Evolutionary conservation across 345 rosid genomes (phyloP).

Genomic region (Eucalyptus tenuipes): DNA sequence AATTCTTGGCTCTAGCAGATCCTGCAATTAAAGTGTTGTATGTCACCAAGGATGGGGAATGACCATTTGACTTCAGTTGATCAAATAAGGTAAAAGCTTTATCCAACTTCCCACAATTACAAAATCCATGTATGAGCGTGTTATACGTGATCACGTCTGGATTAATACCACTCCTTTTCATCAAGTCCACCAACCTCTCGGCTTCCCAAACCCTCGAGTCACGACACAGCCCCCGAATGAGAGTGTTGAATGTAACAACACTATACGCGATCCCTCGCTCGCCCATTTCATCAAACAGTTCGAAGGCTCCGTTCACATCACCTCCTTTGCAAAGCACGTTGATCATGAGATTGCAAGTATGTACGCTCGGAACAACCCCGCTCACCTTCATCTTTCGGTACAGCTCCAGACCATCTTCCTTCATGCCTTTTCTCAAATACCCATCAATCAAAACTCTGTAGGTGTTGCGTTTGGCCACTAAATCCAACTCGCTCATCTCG

Average conservation of each 20-base stretch:
- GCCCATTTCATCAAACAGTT: slow-evolving; percentile 73
- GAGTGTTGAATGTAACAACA: slow-evolving; percentile 50
- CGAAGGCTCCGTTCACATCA: slow-evolving; percentile 20
- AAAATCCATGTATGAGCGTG: slow-evolving; percentile 52
- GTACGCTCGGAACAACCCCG: slow-evolving; percentile 46
- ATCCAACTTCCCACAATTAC: slow-evolving; percentile 22
- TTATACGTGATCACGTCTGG: slow-evolving; percentile 58
- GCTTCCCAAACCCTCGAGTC: slow-evolving; percentile 40
- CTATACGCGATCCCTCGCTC: slow-evolving; percentile 44
- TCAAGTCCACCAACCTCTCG: slow-evolving; percentile 28
- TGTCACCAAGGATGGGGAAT: slow-evolving; percentile 50
- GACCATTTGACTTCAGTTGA: slow-evolving; percentile 43
- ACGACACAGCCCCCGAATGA: slow-evolving; percentile 50
- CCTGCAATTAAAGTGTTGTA: slow-evolving; percentile 52
- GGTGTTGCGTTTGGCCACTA: slow-evolving; percentile 66
- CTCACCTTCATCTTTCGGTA: slow-evolving; percentile 50
- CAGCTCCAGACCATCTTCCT: slow-evolving; percentile 41
- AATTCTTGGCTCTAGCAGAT: slow-evolving; percentile 34
- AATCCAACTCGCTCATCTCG: slow-evolving; percentile 39
- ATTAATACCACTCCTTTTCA: slow-evolving; percentile 36
- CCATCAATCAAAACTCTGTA: slow-evolving; percentile 70
- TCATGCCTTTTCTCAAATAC: slow-evolving; percentile 44
- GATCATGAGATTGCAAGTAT: slow-evolving; percentile 58
- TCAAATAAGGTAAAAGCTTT: slow-evolving; percentile 43
- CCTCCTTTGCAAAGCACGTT: slow-evolving; percentile 39